Evolutionary conservation across 768 basidiomycete genomes (phyloP), one percentile per base, ranked within the genome.

Genomic region (Exidia glandulosa): DNA sequence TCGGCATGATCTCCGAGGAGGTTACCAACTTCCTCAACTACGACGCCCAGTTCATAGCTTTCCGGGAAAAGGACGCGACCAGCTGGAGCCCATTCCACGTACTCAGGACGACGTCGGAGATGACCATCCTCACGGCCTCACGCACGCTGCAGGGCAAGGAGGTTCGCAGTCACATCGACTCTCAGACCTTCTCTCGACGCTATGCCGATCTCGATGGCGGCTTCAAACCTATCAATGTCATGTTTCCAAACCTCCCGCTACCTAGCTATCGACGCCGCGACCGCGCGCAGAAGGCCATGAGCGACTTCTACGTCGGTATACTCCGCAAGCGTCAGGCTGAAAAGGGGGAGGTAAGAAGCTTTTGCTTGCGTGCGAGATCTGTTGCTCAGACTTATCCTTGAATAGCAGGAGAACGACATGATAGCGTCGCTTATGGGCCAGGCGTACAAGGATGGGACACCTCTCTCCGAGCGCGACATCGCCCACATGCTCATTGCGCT

Each of bases 401-500:
- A 74, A 84, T n/a, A n/a, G 75, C 79, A 86, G 61, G 89, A 88
- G 61, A 80, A 86, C 65, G 96, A 98, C 69, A 96, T 98, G 89
- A 90, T 98, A 66, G 81, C 87, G 14, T 86, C 94, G 1, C 81
- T 99, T 23, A 80, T 86, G 73, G 79, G 84, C 62, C 89, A 94
- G 69, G 81, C 76, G 57, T 98, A 99, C 75, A 88, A 89, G 63
- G 79, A 82, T 65, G 96, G 96, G 59, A 77, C 80, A 50, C 69
- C 78, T 2, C 79, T 98, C 41, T 80, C 78, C 62, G 94, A 99
- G 69, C 86, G 88, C 65, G 92, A 98, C 72, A 88, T 98, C 62
- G 94, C 96, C 0, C 96, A 98, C 70, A 94, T 99, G 69, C 85
- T 99, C 87, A 99, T 97, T 68, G 96, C 96, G 16, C 82, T 99